phyloP scores from a whole-genome alignment of 768 basidiomycete genomes.

The Exsudoporus frostii region DNA sequence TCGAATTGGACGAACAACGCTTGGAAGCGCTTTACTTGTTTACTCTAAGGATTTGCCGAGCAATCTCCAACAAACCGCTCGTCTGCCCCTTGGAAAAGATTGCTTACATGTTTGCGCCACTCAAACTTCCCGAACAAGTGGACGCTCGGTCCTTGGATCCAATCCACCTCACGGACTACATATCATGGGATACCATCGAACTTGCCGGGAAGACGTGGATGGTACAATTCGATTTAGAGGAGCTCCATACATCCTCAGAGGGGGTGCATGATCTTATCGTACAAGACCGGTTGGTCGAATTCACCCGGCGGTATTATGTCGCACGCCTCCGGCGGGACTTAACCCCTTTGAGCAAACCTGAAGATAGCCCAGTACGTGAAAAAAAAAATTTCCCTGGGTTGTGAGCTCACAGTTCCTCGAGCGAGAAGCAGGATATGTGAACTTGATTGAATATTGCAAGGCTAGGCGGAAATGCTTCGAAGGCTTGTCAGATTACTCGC shows the following conservation, averaged over 20 bases:
- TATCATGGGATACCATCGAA: constrained; percentile 64
- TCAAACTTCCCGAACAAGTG: constrained; percentile 34
- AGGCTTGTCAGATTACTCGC: constrained; percentile 56
- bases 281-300: constrained; percentile 75
- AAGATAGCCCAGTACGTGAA: constrained; percentile 57
- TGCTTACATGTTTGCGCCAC: constrained; percentile 67
- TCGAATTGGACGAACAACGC: constrained; percentile 46
- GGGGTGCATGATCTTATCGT: constrained; percentile 63
- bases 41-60: constrained; percentile 60
- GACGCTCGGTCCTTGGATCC: constrained; percentile 24
- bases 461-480: constrained; percentile 58
- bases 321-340: constrained; percentile 59
- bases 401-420: constrained; percentile 27
- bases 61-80: constrained; percentile 66
- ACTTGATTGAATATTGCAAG: constrained; percentile 65
- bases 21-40: constrained; percentile 53
- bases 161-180: constrained; percentile 38
- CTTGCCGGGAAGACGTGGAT: constrained; percentile 53
- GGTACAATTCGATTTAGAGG: constrained; percentile 43
- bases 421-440: constrained; percentile 61
- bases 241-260: constrained; percentile 21
- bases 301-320: constrained; percentile 66
- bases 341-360: constrained; percentile 68
- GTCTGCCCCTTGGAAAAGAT: constrained; percentile 51
- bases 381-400: background rate